Conservation (phyloP, 1,139 yeast genomes). For the Zygosaccharomyces pseudobailii region DNA sequence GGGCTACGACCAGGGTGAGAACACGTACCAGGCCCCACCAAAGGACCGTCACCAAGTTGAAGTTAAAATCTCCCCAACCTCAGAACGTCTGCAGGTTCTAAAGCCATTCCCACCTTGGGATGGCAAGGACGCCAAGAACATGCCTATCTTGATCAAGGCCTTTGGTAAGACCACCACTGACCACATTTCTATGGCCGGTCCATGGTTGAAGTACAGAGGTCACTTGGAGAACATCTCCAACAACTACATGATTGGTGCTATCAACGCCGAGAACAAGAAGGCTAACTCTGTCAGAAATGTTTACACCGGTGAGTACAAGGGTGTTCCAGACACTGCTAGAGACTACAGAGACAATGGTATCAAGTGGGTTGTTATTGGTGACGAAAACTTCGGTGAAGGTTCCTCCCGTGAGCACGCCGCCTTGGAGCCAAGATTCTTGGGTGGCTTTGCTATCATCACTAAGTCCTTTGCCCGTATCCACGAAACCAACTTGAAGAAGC, state of each 20-base stretch:
- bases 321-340: conserved; percentile 95
- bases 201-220: conserved; percentile 99
- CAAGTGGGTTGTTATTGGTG: conserved; percentile 98
- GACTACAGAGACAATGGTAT: conserved; percentile 90
- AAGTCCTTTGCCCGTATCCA: conserved; percentile 98
- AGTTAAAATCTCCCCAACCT: conserved; percentile 78
- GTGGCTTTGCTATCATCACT: conserved; percentile 95
- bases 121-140: conserved; percentile 83
- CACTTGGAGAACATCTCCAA: conserved; percentile 98
- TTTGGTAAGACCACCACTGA: conserved; percentile 98
- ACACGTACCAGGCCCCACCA: conserved; percentile 99
- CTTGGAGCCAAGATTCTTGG: conserved; percentile 97
- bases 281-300: conserved; percentile 88
- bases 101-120: conserved; percentile 94
- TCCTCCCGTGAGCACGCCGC: conserved; percentile 99
- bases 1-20: conserved; percentile 92
- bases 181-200: conserved; percentile 99
- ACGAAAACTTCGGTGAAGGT: conserved; percentile 99
- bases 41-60: conserved; percentile 69
- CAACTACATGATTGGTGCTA: conserved; percentile 99
- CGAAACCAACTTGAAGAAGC: conserved; percentile 93
- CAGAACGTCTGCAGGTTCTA: conserved; percentile 84
- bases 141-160: conserved; percentile 95
- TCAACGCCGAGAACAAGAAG: conserved; percentile 92
- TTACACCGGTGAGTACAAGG: conserved; percentile 86